Conservation (phyloP, 176 grass and related monocot species). For the Oryza nivara region DNA sequence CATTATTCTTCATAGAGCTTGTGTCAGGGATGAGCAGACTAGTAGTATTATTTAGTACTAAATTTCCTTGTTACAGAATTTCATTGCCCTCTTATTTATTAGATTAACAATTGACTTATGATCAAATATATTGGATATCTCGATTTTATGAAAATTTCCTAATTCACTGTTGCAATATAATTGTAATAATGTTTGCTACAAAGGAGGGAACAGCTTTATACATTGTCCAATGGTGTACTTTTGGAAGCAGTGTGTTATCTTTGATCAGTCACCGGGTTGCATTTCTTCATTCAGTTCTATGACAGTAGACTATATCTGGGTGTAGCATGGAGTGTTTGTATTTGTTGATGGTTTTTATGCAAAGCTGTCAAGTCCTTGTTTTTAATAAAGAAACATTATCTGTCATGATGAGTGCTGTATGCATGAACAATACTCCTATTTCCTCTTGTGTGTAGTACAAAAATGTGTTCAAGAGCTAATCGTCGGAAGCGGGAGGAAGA, state of each 20-base stretch:
- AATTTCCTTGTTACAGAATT: neutral
- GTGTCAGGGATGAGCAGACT: too few relatives aligned
- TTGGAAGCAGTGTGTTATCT: too few relatives aligned
- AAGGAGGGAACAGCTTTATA: neutral
- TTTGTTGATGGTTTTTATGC: conserved; percentile 26
- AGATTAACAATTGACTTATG: neutral
- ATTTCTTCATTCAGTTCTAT: too few relatives aligned
- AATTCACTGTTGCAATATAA: neutral
- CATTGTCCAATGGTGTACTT: neutral
- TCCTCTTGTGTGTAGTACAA: too few relatives aligned
- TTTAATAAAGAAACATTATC: neutral
- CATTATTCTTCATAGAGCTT: too few relatives aligned
- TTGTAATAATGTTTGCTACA: neutral
- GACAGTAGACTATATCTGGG: too few relatives aligned
- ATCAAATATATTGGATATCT: neutral
- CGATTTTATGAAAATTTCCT: neutral
- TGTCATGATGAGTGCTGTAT: neutral
- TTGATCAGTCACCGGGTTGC: too few relatives aligned
- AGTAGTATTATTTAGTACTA: too few relatives aligned
- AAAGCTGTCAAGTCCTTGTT: neutral
- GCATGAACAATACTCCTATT: too few relatives aligned
- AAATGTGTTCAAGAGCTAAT: too few relatives aligned
- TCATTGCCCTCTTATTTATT: neutral
- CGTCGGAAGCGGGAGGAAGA: too few relatives aligned
- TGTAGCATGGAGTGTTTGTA: neutral